Base-by-base conservation (phyloP, 1,284 basidiomycete genomes). In the Ganoderma multipileum region DNA sequence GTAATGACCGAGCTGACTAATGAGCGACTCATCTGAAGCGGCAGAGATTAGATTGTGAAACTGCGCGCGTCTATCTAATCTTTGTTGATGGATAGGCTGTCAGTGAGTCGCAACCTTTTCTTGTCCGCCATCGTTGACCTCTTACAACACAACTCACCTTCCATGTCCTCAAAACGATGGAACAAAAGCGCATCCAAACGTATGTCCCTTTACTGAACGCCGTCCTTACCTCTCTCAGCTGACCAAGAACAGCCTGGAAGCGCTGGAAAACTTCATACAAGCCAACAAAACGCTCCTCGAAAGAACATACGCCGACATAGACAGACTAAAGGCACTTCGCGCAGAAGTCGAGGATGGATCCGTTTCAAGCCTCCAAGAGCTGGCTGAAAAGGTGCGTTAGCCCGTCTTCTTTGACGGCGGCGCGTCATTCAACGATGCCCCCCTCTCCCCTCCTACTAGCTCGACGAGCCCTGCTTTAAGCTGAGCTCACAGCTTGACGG, bases 221-320 rank as follows among this genome's bases (percentile, higher is more conserved):
- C 14, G 39, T 11, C 47, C 7, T 55, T 54, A 18, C 20, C n/a
- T 16, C 42, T 8, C 23, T 52, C 28, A 26, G 8, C 33, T 7
- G 38, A 7, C 20, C 38, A 28, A 23, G 38, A 38, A 50, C 71
- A 92, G 91, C 76, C 81, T 91, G 74, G 83, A 89, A 80, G 89
- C 89, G 82, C 87, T 93, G 72, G 84, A 88, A 74, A 80, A 81
- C 61, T 93, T 89, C 79, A 85, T 93, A 72, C 81, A 86, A 68
- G 81, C 84, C 52, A 91, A 93, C 78, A 85, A 80, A 77, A 76
- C 81, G 36, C 73, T 91, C 62, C 84, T 93, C 54, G 82, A 83
- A 59, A 84, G 84, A 38, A 89, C 89, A 41, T 84, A 86, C 71
- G 78, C 83, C 72, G 90, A 92, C 80, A 86, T 92, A 76, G 84